Conservation (phyloP, 1,284 basidiomycete genomes). For the Sanghuangporus sanghuang region DNA sequence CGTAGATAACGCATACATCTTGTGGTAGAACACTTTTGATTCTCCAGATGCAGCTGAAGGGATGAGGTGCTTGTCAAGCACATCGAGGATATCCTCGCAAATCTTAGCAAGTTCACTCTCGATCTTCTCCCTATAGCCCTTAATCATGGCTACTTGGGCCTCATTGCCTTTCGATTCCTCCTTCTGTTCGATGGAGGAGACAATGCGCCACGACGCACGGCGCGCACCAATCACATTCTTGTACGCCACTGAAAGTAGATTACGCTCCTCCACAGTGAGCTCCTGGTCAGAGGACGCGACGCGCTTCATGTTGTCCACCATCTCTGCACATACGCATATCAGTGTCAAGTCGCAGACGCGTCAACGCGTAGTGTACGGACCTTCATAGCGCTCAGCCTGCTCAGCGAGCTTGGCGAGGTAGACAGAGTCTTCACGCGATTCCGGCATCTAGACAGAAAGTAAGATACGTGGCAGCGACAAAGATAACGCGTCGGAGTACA, state of each 20-base stretch:
- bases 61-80: conserved; percentile 98
- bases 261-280: conserved; percentile 98
- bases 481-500: conserved; percentile 28
- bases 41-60: conserved; percentile 97
- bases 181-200: conserved; percentile 99
- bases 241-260: conserved; percentile 98
- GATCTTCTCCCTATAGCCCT: conserved; percentile 98
- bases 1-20: conserved; percentile 66
- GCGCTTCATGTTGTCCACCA: conserved; percentile 99
- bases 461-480: conserved; percentile 21
- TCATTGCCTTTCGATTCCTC: conserved; percentile 99
- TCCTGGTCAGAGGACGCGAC: conserved; percentile 97
- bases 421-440: conserved; percentile 92
- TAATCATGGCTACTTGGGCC: conserved; percentile 97
- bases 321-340: conserved; percentile 54
- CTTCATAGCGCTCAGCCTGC: conserved; percentile 98
- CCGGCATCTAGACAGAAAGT: conserved; percentile 57
- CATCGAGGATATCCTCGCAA: conserved; percentile 98
- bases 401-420: conserved; percentile 99
- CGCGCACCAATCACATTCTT: conserved; percentile 99
- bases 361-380: conserved; percentile 40
- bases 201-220: conserved; percentile 98
- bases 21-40: conserved; percentile 99
- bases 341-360: conserved; percentile 17
- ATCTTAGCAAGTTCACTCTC: conserved; percentile 98